Base-by-base conservation (phyloP, 2,329 filamentous ascomycete genomes). In the Hypoxylon rubiginosum region DNA sequence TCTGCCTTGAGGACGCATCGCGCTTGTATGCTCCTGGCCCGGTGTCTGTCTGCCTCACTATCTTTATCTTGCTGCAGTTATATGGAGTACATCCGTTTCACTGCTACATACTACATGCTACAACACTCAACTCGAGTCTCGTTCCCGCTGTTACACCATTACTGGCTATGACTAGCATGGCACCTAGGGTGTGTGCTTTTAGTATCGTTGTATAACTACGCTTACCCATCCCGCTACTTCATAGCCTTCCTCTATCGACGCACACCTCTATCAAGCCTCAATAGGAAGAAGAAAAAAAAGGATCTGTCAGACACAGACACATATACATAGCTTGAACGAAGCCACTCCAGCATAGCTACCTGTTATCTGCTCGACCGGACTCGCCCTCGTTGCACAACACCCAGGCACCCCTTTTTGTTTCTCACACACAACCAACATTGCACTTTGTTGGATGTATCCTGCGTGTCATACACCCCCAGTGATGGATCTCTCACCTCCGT, bases 401-500 rank as follows among this genome's bases (percentile, higher is more conserved):
- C 43, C 49, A 60, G 36, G 17, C 32, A 58, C 66, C 63, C 56
- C 60, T 49, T 57, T 58, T 13, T 45, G 34, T 17, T 36, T 52
- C 59, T 53, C 67, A n/a, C 56, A 67, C 59, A 69, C 58, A 63
- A 66, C 66, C 66, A 63, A 67, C 63, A 55, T 59, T 59, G 32
- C 51, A 51, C 34, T 46, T 56, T 69, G 66, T 67, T 71, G 68
- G 66, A 60, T 62, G 34, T 62, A 51, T 66, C 56, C 63, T 54
- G 60, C 57, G 58, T 67, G 54, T 59, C 57, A 61, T 67, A 65
- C 61, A 69, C 61, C 61, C 68, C 34, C 65, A 71, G 74, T 73
- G 77, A 86, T 86, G 83, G 83, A 84, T 75, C 78, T 82, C 70
- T 82, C 82, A 76, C 83, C 83, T 71, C 83, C 82, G 58, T 79